These are phyloP conservation scores for Camelina sativa DNA, from an alignment of 345 rosid species.

Conservation along the genomic window DNA sequence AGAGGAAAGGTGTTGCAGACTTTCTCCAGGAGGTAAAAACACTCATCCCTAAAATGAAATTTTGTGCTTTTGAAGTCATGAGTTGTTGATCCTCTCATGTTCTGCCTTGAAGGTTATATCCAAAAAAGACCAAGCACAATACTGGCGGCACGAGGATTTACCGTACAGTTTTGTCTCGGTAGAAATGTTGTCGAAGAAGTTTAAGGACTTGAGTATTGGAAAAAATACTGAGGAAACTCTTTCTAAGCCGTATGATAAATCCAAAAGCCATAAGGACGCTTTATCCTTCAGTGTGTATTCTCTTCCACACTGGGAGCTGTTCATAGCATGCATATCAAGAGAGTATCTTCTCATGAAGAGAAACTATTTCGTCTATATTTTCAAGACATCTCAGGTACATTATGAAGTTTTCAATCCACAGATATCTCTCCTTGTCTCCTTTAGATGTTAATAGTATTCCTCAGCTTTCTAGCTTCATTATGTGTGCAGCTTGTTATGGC, in stretches of 20 bases:
- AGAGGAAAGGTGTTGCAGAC: constrained; percentile 84
- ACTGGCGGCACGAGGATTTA: constrained; percentile 63
- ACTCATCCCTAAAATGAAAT: not conserved
- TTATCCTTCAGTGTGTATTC: constrained; percentile 71
- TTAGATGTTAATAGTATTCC: constrained; percentile 5
- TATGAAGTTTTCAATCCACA: not conserved
- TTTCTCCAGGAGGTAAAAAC: constrained; percentile 76
- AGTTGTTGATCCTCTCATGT: constrained; percentile 24
- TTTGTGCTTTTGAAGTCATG: constrained; percentile 9
- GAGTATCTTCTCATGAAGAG: constrained; percentile 90
- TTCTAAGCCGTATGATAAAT: constrained; percentile 70
- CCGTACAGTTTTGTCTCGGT: constrained; percentile 66
- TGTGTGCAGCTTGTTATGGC: constrained; percentile 59
- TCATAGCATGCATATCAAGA: constrained; percentile 76
- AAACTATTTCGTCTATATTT: constrained; percentile 77
- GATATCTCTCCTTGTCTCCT: constrained; percentile 24
- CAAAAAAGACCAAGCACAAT: constrained; percentile 85
- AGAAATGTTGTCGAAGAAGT: constrained; percentile 67
- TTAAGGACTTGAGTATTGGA: constrained; percentile 70
- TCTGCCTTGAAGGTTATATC: constrained; percentile 55
- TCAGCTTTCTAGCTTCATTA: constrained; percentile 34
- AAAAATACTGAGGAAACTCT: constrained; percentile 66
- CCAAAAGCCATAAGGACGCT: constrained; percentile 76
- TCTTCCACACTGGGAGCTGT: constrained; percentile 59
- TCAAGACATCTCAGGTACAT: constrained; percentile 56